Percentiles rank a stretch among this genome's conserved stretches.
These are phyloP conservation scores for Pichia kluyveri DNA, from an alignment of 805 yeast genomes.

Conservation along the genomic window DNA sequence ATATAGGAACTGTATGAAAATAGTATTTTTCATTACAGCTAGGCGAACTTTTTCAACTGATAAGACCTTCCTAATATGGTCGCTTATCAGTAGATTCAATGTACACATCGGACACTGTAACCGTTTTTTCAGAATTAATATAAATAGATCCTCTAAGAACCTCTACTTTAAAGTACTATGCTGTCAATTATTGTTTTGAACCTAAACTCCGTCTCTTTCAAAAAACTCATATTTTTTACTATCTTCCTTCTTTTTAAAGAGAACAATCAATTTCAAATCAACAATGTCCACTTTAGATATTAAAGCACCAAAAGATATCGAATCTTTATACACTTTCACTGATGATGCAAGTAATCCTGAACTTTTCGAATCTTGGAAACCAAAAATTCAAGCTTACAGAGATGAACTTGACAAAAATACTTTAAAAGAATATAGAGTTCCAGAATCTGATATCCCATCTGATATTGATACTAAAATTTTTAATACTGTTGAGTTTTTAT, in stretches of 20 bases:
- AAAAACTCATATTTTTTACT: not conserved
- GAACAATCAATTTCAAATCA: not conserved
- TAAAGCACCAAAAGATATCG: conserved; percentile 22
- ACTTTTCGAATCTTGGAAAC: conserved; percentile 35
- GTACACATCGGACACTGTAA: no score
- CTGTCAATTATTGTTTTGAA: no score
- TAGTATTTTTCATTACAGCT: no score
- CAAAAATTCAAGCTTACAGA: conserved; percentile 36
- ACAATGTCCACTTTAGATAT: conserved; percentile 5
- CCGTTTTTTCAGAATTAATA: no score
- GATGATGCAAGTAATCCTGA: conserved; percentile 29
- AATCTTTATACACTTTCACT: conserved; percentile 22
- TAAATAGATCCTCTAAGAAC: no score
- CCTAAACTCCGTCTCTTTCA: no score
- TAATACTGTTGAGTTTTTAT: conserved; percentile 29
- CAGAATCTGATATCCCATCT: conserved; percentile 25
- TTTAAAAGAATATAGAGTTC: conserved; percentile 22
- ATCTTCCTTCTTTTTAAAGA: not conserved
- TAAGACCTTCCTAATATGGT: not conserved
- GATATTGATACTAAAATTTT: conserved; percentile 27
- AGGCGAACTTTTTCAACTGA: not conserved
- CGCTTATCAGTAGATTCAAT: no score
- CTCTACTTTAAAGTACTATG: no score
- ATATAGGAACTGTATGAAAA: no score
- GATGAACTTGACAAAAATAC: conserved; percentile 21